Evolutionary conservation across 768 basidiomycete species (phyloP), one percentile per base, ranked within the genome.

Genomic region (Stropharia rugosoannulata): DNA sequence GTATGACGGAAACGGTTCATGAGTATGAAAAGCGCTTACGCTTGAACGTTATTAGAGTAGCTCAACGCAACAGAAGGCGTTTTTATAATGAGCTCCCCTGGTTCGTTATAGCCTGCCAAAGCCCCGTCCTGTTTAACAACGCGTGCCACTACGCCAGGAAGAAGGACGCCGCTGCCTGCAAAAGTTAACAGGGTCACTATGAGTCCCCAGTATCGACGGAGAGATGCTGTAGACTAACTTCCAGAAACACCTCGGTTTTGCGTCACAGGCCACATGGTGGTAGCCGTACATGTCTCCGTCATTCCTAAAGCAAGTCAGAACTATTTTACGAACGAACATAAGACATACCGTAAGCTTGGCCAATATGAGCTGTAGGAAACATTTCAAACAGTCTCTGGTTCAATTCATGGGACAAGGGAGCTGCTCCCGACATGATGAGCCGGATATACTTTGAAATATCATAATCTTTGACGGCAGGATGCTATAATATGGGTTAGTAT

Each of bases 251-350:
- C 84, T 18, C 81, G 66, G 55, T 78, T 80, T 32, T 70, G 62
- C 3, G 75, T 72, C 5, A 80, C 70, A 13, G 80, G 69, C 67
- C 78, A 80, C 71, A 83, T 77, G 12, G 75, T 66, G 6, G 79
- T 73, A 7, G 80, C 75, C 0, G 84, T 83, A 54, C 77, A 76
- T 0, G 81, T 76, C 64, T 90, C 88, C 0, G 88, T 89, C 81
- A 86, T 79, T 4, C 87, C 86, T 88, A 47, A 3, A 18, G 22
- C n/a, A 19, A 44, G 36, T 35, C 10, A 40, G 39, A 18, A 32
- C 29, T 1, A 9, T 22, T 10, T 35, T 19, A 54, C 44, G 8
- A 42, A 22, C 10, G n/a, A 19, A 9, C 4, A 35, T n/a, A 35
- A 25, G 49, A 44, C 46, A 43, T 43, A 80, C 84, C 84, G 56